Evolutionary conservation across 2,329 filamentous ascomycete genomes (phyloP).

Genomic region (Endoconidiophora laricicola): DNA sequence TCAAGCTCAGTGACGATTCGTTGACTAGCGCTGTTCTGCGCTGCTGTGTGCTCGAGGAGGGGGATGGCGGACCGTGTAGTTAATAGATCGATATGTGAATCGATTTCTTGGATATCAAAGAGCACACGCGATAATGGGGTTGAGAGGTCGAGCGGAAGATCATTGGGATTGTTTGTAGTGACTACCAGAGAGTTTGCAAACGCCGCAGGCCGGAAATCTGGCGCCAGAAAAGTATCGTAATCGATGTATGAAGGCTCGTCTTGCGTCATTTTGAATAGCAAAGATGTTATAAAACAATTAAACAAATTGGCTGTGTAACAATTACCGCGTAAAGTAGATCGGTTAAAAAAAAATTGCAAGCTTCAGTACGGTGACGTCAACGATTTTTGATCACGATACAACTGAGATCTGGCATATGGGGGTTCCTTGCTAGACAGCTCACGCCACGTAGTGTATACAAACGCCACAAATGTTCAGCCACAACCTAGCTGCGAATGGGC

Average conservation of each 20-base stretch:
- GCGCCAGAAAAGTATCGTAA: slow-evolving; percentile 78
- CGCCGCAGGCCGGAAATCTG: slow-evolving; percentile 59
- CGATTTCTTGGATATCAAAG: slow-evolving; percentile 93
- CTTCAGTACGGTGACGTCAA: neutral
- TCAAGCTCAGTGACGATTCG: slow-evolving; percentile 63
- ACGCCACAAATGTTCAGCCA: neutral
- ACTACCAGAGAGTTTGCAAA: slow-evolving; percentile 86
- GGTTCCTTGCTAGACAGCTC: neutral
- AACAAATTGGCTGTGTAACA: neutral
- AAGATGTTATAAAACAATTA: neutral
- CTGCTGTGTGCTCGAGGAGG: slow-evolving; percentile 59
- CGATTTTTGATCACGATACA: neutral
- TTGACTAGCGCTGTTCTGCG: slow-evolving; percentile 55
- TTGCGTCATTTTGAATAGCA: slow-evolving; percentile 16
- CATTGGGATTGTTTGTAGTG: slow-evolving; percentile 79
- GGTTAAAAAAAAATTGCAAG: neutral
- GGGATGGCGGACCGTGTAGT: slow-evolving; percentile 73
- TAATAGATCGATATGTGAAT: slow-evolving; percentile 82
- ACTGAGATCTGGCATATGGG: neutral
- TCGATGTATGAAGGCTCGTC: slow-evolving; percentile 77
- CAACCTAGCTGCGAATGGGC: neutral
- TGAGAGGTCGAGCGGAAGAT: slow-evolving; percentile 79
- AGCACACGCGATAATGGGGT: slow-evolving; percentile 85
- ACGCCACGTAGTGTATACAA: neutral
- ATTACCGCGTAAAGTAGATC: neutral